These are phyloP conservation scores for Melampsora larici-populina DNA, from an alignment of 1,284 basidiomycete genomes.

Conservation along the genomic window DNA sequence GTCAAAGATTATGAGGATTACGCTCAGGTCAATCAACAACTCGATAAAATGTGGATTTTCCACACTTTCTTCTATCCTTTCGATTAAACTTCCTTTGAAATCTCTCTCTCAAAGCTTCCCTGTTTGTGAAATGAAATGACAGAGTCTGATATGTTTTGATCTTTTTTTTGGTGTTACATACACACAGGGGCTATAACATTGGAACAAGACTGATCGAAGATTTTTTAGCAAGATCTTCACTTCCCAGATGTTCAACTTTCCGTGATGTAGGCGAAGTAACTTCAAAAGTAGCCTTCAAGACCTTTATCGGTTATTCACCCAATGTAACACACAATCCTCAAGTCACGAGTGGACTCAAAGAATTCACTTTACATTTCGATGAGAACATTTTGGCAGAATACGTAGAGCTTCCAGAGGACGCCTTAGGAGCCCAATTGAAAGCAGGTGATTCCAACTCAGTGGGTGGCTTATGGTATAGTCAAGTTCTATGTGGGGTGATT, in stretches of 20 bases:
- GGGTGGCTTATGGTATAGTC: slow-evolving; percentile 93
- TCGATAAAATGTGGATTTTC: slow-evolving; percentile 62
- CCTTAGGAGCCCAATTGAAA: slow-evolving; percentile 57
- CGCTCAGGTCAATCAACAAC: slow-evolving; percentile 67
- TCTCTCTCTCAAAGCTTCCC: neutral
- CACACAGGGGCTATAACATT: slow-evolving; percentile 91
- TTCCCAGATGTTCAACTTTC: slow-evolving; percentile 84
- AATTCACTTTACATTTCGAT: slow-evolving; percentile 80
- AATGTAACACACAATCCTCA: slow-evolving; percentile 66
- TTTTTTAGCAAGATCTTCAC: slow-evolving; percentile 82
- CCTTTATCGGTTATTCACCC: slow-evolving; percentile 91
- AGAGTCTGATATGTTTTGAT: neutral
- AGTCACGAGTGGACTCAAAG: slow-evolving; percentile 48
- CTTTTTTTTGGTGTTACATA: slow-evolving; percentile 52
- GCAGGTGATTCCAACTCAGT: slow-evolving; percentile 51
- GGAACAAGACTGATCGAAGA: slow-evolving; percentile 95
- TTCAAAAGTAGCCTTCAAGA: slow-evolving; percentile 95
- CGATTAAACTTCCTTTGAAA: slow-evolving; percentile 2
- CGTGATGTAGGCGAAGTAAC: slow-evolving; percentile 75
- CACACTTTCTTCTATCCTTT: slow-evolving; percentile 9
- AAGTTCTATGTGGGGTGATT: slow-evolving; percentile 88
- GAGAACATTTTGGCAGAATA: slow-evolving; percentile 97
- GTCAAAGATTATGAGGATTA: slow-evolving; percentile 99
- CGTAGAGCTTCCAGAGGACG: slow-evolving; percentile 92
- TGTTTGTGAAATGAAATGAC: neutral